These are phyloP conservation scores for Helotiales sp. DNA, from an alignment of 2,329 filamentous ascomycete genomes.

Conservation along the genomic window DNA sequence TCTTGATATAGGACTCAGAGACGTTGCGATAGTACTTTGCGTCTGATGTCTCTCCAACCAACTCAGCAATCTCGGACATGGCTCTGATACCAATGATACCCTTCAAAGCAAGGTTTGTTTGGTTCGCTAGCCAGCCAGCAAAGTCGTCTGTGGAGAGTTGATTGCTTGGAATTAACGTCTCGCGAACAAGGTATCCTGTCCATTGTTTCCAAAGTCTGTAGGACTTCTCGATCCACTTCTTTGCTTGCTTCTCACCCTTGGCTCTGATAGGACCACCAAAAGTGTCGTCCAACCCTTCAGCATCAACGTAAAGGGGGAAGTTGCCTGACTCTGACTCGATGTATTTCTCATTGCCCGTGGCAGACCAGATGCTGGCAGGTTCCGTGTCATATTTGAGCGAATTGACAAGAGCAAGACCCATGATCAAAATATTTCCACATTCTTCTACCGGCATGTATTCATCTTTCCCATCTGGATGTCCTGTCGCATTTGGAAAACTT, in stretches of 20 bases:
- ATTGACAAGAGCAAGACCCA: constrained; percentile 75
- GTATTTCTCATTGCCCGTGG: constrained; percentile 34
- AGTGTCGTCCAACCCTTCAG: constrained; percentile 58
- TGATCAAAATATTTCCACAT: constrained; percentile 68
- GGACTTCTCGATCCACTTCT: constrained; percentile 61
- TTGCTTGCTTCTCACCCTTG: constrained; percentile 55
- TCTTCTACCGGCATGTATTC: constrained; percentile 70
- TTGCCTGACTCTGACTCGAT: constrained; percentile 27
- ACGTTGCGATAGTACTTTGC: constrained; percentile 59
- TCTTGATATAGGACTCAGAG: constrained; percentile 61
- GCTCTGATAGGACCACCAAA: constrained; percentile 53
- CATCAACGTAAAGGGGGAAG: constrained; percentile 41
- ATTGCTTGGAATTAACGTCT: constrained; percentile 62
- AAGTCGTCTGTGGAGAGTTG: constrained; percentile 72
- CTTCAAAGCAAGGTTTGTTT: constrained; percentile 73
- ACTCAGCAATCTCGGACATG: constrained; percentile 65
- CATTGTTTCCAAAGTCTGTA: constrained; percentile 69
- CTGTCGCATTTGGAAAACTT: constrained; percentile 76
- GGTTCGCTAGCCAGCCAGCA: constrained; percentile 66
- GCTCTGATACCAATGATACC: constrained; percentile 78
- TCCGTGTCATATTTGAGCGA: constrained; percentile 64
- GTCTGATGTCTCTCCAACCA: constrained; percentile 57
- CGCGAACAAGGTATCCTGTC: constrained; percentile 67
- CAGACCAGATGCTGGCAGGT: constrained; percentile 59
- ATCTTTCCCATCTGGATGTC: constrained; percentile 63